These are phyloP conservation scores for Wickerhamiella occidentalis DNA, from an alignment of 805 yeast genomes.

Conservation along the genomic window DNA sequence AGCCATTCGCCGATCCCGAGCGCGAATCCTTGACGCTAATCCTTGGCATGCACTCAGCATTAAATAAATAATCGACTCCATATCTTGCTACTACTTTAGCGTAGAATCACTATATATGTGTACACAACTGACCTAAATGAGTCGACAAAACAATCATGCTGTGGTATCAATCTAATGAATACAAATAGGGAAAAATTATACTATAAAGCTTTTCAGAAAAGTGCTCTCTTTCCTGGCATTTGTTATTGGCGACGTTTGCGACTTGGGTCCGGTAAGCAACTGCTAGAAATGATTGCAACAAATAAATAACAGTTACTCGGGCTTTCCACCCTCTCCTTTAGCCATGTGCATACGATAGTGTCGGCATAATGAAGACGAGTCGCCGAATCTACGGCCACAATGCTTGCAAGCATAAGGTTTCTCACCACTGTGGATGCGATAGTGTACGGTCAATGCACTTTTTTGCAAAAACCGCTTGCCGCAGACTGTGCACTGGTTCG, in stretches of 20 bases:
- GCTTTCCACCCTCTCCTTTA: conserved; percentile 28
- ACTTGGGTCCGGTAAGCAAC: background rate
- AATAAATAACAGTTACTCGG: background rate
- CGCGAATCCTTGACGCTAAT: background rate
- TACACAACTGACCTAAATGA: too few relatives aligned
- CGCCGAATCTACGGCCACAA: conserved; percentile 28
- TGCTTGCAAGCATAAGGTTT: conserved; percentile 50
- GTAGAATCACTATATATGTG: too few relatives aligned
- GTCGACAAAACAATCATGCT: too few relatives aligned
- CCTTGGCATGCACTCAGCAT: too few relatives aligned
- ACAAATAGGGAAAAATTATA: too few relatives aligned
- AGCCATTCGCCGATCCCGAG: background rate
- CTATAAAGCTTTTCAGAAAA: too few relatives aligned
- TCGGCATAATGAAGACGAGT: conserved; percentile 47
- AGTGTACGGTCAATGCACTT: conserved; percentile 67
- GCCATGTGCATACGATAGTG: conserved; percentile 79
- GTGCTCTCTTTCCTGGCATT: background rate
- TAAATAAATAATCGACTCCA: too few relatives aligned
- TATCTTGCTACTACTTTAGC: too few relatives aligned
- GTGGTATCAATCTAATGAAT: too few relatives aligned
- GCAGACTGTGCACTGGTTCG: conserved; percentile 41
- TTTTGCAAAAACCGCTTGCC: conserved; percentile 71
- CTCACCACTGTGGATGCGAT: conserved; percentile 72
- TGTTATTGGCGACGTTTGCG: background rate
- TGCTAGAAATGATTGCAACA: background rate